Conservation (phyloP, 805 yeast genomes). For the Ogataea ramenticola region DNA sequence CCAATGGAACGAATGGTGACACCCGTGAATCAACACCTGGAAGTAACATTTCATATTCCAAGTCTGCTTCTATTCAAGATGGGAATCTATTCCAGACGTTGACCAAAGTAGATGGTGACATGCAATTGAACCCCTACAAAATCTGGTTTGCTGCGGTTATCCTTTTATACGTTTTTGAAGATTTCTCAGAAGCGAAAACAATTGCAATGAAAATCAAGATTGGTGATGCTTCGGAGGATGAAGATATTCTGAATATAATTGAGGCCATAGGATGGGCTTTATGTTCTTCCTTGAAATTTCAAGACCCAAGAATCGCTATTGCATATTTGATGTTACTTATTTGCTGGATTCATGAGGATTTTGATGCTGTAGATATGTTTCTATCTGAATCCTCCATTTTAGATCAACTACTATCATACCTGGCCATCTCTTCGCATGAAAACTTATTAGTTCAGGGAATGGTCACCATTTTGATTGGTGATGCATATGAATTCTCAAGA, state of each 20-base stretch:
- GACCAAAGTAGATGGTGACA: constrained; percentile 68
- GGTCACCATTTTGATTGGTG: constrained; percentile 64
- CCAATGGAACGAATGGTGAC: constrained; percentile 3
- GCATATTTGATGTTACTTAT: constrained; percentile 72
- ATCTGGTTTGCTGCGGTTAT: constrained; percentile 76
- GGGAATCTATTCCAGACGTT: constrained; percentile 66
- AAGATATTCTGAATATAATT: constrained; percentile 61
- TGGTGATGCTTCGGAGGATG: constrained; percentile 57
- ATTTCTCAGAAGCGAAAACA: constrained; percentile 40
- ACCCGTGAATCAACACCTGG: not conserved
- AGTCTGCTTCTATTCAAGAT: constrained; percentile 21
- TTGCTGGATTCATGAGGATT: constrained; percentile 73
- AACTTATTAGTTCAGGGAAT: constrained; percentile 54
- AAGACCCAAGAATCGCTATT: constrained; percentile 69
- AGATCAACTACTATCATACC: constrained; percentile 59
- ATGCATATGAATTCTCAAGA: constrained; percentile 69
- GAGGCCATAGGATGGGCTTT: constrained; percentile 75
- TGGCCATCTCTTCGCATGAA: constrained; percentile 37
- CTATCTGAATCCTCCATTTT: constrained; percentile 59
- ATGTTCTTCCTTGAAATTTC: constrained; percentile 49
- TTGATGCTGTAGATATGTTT: constrained; percentile 67
- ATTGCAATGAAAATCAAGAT: constrained; percentile 40
- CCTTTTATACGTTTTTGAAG: constrained; percentile 55
- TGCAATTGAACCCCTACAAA: constrained; percentile 76
- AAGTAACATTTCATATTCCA: not conserved